phyloP scores from a whole-genome alignment of 75 land plant species.

The Picea glauca region DNA sequence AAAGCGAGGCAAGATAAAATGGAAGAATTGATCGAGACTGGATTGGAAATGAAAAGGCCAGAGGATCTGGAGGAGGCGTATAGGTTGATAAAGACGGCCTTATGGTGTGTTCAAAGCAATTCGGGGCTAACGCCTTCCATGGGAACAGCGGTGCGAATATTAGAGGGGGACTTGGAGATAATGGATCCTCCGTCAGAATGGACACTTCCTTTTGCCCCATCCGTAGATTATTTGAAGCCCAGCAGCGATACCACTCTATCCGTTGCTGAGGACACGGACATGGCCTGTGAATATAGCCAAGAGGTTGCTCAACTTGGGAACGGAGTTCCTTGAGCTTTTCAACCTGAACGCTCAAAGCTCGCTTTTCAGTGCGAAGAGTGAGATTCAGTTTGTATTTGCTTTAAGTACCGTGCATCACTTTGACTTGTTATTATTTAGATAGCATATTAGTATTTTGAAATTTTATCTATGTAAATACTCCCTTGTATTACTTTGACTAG shows the following conservation, averaged over 20 bases:
- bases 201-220: not conserved
- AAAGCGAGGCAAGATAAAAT: not conserved
- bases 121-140: not conserved
- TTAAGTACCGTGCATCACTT: no score
- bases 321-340: no score
- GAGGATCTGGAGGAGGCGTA: not conserved
- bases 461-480: no score
- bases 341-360: no score
- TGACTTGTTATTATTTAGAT: no score
- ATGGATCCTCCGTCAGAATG: not conserved
- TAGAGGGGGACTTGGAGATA: not conserved
- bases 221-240: no score
- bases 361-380: no score
- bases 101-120: not conserved
- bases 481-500: no score
- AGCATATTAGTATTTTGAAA: no score
- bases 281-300: no score
- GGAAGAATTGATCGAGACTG: not conserved
- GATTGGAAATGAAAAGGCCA: not conserved
- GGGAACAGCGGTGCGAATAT: not conserved
- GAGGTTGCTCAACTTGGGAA: no score
- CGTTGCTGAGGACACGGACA: not conserved
- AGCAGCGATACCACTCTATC: not conserved
- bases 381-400: no score
- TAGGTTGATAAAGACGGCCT: not conserved